These are phyloP conservation scores for Nemania serpens DNA, from an alignment of 2,329 filamentous ascomycete genomes.

Conservation along the genomic window DNA sequence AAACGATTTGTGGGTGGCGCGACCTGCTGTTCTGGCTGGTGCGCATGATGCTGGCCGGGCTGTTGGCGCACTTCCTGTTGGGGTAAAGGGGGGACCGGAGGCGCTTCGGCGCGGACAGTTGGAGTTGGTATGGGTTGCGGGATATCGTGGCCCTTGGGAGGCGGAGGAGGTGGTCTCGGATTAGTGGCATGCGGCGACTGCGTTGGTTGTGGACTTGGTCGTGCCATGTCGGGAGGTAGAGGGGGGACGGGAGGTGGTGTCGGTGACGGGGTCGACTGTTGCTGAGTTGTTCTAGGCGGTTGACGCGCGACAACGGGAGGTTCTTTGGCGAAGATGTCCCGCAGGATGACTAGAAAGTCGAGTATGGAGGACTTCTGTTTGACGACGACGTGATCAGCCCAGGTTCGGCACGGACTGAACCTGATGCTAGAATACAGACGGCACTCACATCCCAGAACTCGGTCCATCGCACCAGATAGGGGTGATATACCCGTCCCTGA, in stretches of 20 bases:
- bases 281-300: constrained; percentile 50
- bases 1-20: constrained; percentile 35
- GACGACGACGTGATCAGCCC: constrained; percentile 3
- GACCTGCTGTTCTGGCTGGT: constrained; percentile 21
- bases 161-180: constrained; percentile 53
- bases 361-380: constrained; percentile 77
- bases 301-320: constrained; percentile 84
- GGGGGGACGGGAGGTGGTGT: constrained; percentile 73
- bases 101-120: constrained; percentile 35
- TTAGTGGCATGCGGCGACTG: constrained; percentile 43
- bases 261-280: constrained; percentile 44
- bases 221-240: constrained; percentile 66
- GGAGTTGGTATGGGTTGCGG: constrained; percentile 43
- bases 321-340: constrained; percentile 91
- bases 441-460: constrained; percentile 85
- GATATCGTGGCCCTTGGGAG: constrained; percentile 55
- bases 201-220: constrained; percentile 44
- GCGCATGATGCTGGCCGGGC: constrained; percentile 33
- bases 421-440: background rate
- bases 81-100: constrained; percentile 45
- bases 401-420: background rate
- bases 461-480: constrained; percentile 88
- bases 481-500: constrained; percentile 93
- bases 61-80: constrained; percentile 36
- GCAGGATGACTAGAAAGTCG: constrained; percentile 81